Evolutionary conservation across 305 asterid species (phyloP), one percentile per base, ranked within the genome.

Genomic region (Fraxinus greggii): DNA sequence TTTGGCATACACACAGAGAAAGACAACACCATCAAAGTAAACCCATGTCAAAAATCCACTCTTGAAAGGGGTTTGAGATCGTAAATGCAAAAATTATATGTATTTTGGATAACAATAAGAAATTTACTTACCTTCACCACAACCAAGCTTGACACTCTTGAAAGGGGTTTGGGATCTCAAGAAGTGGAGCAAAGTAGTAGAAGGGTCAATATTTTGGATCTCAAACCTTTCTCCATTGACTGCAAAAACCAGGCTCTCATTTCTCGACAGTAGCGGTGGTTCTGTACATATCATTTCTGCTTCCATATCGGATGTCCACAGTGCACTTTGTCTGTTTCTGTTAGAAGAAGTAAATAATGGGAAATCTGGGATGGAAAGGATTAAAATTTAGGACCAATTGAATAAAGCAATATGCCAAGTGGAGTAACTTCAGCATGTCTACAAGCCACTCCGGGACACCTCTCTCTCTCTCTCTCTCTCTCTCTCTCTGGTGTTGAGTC

Each of bases 91-190:
- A 59, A 59, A 56, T 0, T 19, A 56, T 56, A 59, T 8, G 69
- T 7, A 59, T 59, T 59, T 59, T 21, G 69, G 69, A 19, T 59
- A 56, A 56, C 28, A 56, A 19, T 56, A 21, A 21, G 13, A 59
- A 21, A 59, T 59, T 59, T 59, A 7, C 29, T 59, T 21, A 59
- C 69, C 69, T 59, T 59, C 69, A 7, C 69, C 69, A 59, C 69
- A 59, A 59, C 69, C 69, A 59, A 21, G 29, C 69, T 59, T 59
- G 69, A 59, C 29, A 59, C 69, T 59, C 69, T 59, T 59, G 69
- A 59, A 59, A 59, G 69, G 69, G 69, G 69, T 59, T 59, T 59
- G 69, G 69, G 69, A 59, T 59, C 69, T 59, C 69, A 59, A 59
- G 69, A 59, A 59, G 69, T 59, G 5, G 29, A 59, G 69, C 28